phyloP scores from a whole-genome alignment of 805 yeast genomes.

The Priceomyces castillae region DNA sequence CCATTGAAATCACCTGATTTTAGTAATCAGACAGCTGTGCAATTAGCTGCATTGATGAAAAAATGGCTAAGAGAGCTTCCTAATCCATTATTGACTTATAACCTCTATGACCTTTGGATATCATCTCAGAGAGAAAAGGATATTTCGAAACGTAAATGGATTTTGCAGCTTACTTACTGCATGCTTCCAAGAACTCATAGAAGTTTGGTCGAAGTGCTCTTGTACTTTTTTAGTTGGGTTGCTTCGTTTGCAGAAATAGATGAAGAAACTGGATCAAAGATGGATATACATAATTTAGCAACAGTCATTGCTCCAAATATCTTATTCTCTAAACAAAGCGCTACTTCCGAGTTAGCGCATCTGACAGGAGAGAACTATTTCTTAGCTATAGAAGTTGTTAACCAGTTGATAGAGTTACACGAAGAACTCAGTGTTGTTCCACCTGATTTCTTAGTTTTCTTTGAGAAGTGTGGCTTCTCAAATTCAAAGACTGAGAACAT shows the following conservation, averaged over 20 bases:
- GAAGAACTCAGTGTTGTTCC: slow-evolving; percentile 82
- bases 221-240: slow-evolving; percentile 89
- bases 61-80: slow-evolving; percentile 92
- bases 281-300: slow-evolving; percentile 94
- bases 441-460: slow-evolving; percentile 50
- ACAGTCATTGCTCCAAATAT: slow-evolving; percentile 95
- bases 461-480: slow-evolving; percentile 44
- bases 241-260: slow-evolving; percentile 93
- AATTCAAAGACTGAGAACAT: slow-evolving; percentile 15
- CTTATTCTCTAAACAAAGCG: slow-evolving; percentile 54
- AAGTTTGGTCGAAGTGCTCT: slow-evolving; percentile 79
- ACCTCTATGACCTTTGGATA: slow-evolving; percentile 76
- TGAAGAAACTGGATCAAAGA: slow-evolving; percentile 81
- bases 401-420: slow-evolving; percentile 75
- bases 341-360: slow-evolving; percentile 17
- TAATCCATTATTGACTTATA: slow-evolving; percentile 78
- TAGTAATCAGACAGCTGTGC: slow-evolving; percentile 77
- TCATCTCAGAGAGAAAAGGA: slow-evolving; percentile 56
- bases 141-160: slow-evolving; percentile 44
- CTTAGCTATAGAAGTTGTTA: slow-evolving; percentile 87
- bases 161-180: slow-evolving; percentile 64
- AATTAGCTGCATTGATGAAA: slow-evolving; percentile 88
- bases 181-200: slow-evolving; percentile 79
- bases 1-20: slow-evolving; percentile 74
- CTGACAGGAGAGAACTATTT: slow-evolving; percentile 69